phyloP scores from a whole-genome alignment of 306 rosid species.

The Pyrus communis region DNA sequence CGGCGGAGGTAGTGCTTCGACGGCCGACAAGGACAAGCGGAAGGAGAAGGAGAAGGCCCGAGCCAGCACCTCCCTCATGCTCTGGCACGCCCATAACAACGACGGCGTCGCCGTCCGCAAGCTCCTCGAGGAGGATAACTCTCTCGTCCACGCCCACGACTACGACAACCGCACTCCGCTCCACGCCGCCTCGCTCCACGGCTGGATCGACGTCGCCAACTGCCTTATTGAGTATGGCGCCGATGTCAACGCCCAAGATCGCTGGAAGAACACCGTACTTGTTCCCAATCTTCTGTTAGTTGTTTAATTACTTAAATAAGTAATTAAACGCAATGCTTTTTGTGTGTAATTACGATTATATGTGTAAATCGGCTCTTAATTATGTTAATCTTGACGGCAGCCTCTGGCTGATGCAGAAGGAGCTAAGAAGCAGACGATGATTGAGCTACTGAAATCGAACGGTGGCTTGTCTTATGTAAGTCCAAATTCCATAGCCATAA shows the following conservation, averaged over 20 bases:
- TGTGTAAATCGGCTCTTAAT: background rate
- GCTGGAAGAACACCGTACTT: conserved; percentile 84
- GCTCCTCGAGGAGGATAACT: conserved; percentile 88
- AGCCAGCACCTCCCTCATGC: conserved; percentile 82
- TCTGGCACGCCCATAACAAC: conserved; percentile 97
- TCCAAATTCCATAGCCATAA: background rate
- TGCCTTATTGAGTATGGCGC: conserved; percentile 72
- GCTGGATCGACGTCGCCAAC: conserved; percentile 73
- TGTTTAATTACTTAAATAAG: background rate
- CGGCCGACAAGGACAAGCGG: conserved; percentile 32
- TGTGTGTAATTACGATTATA: background rate
- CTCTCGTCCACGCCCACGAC: conserved; percentile 70
- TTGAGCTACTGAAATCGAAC: conserved; percentile 63
- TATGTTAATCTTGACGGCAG: conserved; percentile 27
- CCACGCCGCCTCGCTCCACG: conserved; percentile 81
- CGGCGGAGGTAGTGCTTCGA: conserved; percentile 1
- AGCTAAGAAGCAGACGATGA: conserved; percentile 50
- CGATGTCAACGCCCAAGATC: conserved; percentile 91
- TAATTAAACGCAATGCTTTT: background rate
- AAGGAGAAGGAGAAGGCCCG: conserved; percentile 86
- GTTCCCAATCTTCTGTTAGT: background rate
- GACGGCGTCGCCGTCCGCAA: conserved; percentile 75
- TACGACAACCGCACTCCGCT: conserved; percentile 93
- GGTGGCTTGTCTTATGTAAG: conserved; percentile 93
- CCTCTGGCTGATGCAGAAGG: conserved; percentile 99